Conservation (phyloP, 495 filamentous ascomycete species). For the Venustampulla echinocandica region DNA sequence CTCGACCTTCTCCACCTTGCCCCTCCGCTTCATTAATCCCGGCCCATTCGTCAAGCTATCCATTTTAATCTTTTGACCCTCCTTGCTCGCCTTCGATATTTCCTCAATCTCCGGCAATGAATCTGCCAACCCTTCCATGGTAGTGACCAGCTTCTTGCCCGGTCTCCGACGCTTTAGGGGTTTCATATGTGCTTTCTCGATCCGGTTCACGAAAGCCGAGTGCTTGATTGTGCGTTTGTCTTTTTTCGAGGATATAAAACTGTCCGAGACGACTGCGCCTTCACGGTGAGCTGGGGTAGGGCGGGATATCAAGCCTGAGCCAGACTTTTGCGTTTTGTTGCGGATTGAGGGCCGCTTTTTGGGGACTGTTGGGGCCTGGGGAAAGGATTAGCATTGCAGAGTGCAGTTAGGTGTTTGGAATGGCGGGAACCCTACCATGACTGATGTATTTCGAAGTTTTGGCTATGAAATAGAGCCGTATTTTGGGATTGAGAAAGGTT, state of each 20-base stretch:
- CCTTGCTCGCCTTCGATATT: slow-evolving; percentile 22
- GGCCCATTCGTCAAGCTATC: slow-evolving; percentile 63
- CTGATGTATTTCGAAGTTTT: no score
- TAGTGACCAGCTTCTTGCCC: slow-evolving; percentile 67
- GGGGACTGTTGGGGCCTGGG: slow-evolving; percentile 35
- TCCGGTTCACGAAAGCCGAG: slow-evolving; percentile 61
- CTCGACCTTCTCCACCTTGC: slow-evolving; percentile 67
- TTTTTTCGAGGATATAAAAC: slow-evolving; percentile 58
- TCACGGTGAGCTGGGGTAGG: slow-evolving; percentile 30
- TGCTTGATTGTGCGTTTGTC: slow-evolving; percentile 73
- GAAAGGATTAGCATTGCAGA: neutral
- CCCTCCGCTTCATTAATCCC: slow-evolving; percentile 76
- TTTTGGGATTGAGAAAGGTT: no score
- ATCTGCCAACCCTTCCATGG: slow-evolving; percentile 65
- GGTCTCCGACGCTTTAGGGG: slow-evolving; percentile 54
- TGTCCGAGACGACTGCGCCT: slow-evolving; percentile 30
- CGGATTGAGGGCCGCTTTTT: slow-evolving; percentile 38
- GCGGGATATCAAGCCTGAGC: slow-evolving; percentile 8
- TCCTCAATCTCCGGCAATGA: slow-evolving; percentile 53
- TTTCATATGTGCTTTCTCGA: slow-evolving; percentile 49
- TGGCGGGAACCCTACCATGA: no score
- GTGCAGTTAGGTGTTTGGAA: no score
- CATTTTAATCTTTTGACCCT: slow-evolving; percentile 44
- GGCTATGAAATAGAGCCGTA: no score
- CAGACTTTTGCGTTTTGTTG: slow-evolving; percentile 28